A percentile compares a stretch with the other conserved stretches of the same genome.
These are phyloP conservation scores for Volvariella surrecta DNA, from an alignment of 1,284 basidiomycete genomes.

Conservation along the genomic window DNA sequence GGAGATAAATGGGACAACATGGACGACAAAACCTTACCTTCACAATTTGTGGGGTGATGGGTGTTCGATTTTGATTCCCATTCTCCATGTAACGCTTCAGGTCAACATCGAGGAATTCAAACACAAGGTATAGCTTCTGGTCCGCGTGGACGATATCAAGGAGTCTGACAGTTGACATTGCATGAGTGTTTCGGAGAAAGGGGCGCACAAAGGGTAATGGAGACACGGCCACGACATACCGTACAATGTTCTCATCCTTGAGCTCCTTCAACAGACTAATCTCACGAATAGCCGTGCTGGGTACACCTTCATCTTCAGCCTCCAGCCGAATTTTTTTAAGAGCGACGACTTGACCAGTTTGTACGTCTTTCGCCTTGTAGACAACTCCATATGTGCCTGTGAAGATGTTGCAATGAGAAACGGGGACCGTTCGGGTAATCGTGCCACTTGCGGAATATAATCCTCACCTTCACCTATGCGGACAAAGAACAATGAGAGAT, in stretches of 20 bases:
- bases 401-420: not conserved
- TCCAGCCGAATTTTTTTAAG: constrained; percentile 98
- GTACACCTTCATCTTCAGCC: constrained; percentile 97
- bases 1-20: constrained; percentile 8
- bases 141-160: constrained; percentile 97
- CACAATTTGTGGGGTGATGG: constrained; percentile 72
- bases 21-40: constrained; percentile 47
- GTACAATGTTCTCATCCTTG: constrained; percentile 92
- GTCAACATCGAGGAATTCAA: constrained; percentile 93
- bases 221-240: constrained; percentile 33
- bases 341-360: constrained; percentile 75
- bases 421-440: constrained; percentile 8
- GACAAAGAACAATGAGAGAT: not conserved
- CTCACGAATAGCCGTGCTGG: constrained; percentile 95
- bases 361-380: constrained; percentile 82
- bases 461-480: constrained; percentile 44
- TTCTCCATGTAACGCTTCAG: constrained; percentile 96
- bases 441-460: constrained; percentile 5
- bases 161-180: constrained; percentile 43
- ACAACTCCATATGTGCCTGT: constrained; percentile 98
- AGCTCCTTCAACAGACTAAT: constrained; percentile 97
- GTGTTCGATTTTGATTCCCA: constrained; percentile 62
- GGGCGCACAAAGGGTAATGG: constrained; percentile 1
- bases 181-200: not conserved
- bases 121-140: constrained; percentile 94